A percentile compares a stretch with the other conserved stretches of the same genome.
Evolutionary conservation across 2,329 filamentous ascomycete genomes (phyloP).

Genomic region (Botrytis cinerea): DNA sequence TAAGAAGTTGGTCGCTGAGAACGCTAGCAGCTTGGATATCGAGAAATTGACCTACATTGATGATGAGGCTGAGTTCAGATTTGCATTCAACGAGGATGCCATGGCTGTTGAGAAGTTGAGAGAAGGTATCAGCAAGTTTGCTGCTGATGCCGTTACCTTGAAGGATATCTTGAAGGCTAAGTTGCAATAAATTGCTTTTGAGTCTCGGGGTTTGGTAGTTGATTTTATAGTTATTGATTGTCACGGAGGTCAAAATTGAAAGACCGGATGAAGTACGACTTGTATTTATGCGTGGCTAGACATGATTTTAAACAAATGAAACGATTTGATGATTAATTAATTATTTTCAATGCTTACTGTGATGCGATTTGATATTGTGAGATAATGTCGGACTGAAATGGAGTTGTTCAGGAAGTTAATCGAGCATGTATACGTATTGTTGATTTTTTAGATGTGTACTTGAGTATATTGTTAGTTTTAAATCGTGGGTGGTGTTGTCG

Average conservation of each 20-base stretch:
- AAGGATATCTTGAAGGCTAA: slow-evolving; percentile 91
- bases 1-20: slow-evolving; percentile 82
- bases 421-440: background rate
- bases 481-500: background rate
- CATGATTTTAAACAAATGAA: slow-evolving; percentile 9
- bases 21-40: slow-evolving; percentile 69
- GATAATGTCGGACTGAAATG: background rate
- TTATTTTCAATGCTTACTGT: background rate
- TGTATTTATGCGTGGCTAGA: slow-evolving; percentile 2
- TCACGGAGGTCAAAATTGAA: slow-evolving; percentile 17
- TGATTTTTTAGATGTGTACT: background rate
- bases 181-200: slow-evolving; percentile 50
- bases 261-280: background rate
- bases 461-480: background rate
- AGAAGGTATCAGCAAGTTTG: slow-evolving; percentile 99
- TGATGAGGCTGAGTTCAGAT: slow-evolving; percentile 89
- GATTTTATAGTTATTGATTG: slow-evolving; percentile 4
- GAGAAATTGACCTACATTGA: slow-evolving; percentile 89
- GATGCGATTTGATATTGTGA: background rate
- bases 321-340: slow-evolving; percentile 10
- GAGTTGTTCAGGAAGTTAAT: background rate
- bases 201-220: background rate
- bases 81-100: slow-evolving; percentile 99
- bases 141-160: slow-evolving; percentile 89
- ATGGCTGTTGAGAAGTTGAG: slow-evolving; percentile 99